Evolutionary conservation across 1,284 basidiomycete species (phyloP).

Genomic region (Athelia psychrophila): DNA sequence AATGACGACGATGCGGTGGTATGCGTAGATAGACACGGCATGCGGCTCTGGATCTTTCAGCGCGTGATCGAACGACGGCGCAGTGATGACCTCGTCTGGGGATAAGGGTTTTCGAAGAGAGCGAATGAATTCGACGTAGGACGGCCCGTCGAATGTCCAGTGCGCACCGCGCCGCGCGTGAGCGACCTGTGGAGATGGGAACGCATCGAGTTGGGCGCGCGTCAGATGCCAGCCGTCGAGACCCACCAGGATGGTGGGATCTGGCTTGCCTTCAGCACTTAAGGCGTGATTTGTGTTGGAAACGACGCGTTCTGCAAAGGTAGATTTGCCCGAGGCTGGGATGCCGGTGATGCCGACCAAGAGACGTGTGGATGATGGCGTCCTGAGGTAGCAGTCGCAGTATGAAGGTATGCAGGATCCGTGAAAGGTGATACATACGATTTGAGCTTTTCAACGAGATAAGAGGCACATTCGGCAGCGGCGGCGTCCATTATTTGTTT

Average conservation of each 20-base stretch:
- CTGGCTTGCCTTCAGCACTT: slow-evolving; percentile 3
- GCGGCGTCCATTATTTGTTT: slow-evolving; percentile 38
- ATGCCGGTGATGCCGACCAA: slow-evolving; percentile 78
- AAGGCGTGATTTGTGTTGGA: slow-evolving; percentile 43
- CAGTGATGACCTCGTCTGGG: slow-evolving; percentile 39
- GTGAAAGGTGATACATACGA: slow-evolving; percentile 22
- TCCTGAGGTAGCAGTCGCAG: slow-evolving; percentile 39
- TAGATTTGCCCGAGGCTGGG: slow-evolving; percentile 84
- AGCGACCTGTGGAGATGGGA: slow-evolving; percentile 67
- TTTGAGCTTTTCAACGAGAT: slow-evolving; percentile 32
- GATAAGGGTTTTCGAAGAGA: slow-evolving; percentile 43
- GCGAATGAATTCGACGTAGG: slow-evolving; percentile 65
- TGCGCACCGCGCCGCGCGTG: slow-evolving; percentile 70
- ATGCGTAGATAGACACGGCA: slow-evolving; percentile 52
- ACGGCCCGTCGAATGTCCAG: slow-evolving; percentile 67
- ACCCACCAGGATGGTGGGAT: slow-evolving; percentile 55
- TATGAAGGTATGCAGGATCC: neutral
- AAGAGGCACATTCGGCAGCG: slow-evolving; percentile 27
- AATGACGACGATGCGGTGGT: slow-evolving; percentile 75
- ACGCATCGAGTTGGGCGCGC: slow-evolving; percentile 60
- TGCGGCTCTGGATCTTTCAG: slow-evolving; percentile 63
- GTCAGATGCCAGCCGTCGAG: slow-evolving; percentile 87
- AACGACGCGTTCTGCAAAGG: slow-evolving; percentile 59
- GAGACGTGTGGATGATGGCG: slow-evolving; percentile 47
- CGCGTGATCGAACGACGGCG: slow-evolving; percentile 76